Base-by-base conservation (phyloP, 257 asterid species). In the Forsythia suspensa region DNA sequence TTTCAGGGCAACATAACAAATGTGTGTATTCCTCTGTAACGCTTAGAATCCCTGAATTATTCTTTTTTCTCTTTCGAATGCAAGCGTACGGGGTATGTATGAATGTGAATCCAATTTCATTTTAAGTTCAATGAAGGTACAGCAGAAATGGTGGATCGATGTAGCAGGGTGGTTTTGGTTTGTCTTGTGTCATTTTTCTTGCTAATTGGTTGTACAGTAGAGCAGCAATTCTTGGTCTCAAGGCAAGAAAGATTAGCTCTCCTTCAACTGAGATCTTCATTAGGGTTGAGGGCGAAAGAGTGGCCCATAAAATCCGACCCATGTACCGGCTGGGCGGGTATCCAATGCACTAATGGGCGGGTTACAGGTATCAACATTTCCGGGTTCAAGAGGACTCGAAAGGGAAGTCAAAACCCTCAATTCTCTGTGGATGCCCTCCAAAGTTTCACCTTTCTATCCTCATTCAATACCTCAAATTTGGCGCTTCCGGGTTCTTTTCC, bases 301-400 rank as follows among this genome's bases (percentile, higher is more conserved):
- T 96, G 99, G 99, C 98, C 97, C 8, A 79, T 90, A 78, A 92
- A 89, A 83, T 78, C 88, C 80, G 93, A 92, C 87, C 99, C 98
- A 16, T 96, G 99, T 66, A 40, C 78, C 34, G 36, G 75, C 41
- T 96, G 98, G 98, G 87, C 38, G 37, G 98, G 98, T 43, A 76
- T 96, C 71, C 82, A 76, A 68, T 96, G 99, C 86, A 74, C 42
- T 57, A 89, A 87, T 82, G 97, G 97, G 81, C 79, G 90, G 24
- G 96, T 96, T 3, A 74, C 84, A 8, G 91, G 83, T 72, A 94
- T 96, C 83, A 94, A 94, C 52, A 87, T 96, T 18, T 90, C 98
- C 12, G 92, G 98, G 77, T 94, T 96, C 86, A 86, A 82, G 80
- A 88, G 99, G 42, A 96, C 98, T 29, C 85, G 96, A 76, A 76